Evolutionary conservation across 768 basidiomycete genomes (phyloP).

Genomic region (Boletus pseudopeckii): DNA sequence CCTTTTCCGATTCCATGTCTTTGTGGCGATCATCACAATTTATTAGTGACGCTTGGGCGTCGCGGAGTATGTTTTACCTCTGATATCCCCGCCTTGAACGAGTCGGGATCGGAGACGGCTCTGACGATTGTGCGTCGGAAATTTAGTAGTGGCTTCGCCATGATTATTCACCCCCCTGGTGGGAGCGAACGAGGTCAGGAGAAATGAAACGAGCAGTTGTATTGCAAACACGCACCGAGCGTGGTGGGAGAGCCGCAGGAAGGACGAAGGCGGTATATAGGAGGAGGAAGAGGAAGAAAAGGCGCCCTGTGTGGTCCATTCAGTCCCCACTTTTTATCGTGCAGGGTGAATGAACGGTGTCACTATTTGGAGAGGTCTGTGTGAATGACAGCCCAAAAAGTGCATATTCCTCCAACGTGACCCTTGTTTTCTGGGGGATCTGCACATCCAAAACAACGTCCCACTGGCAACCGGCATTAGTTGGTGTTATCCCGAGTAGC

Average conservation of each 20-base stretch:
- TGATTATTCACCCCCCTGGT: background rate
- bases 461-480: background rate
- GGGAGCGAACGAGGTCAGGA: background rate
- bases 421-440: background rate
- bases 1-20: background rate
- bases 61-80: constrained; percentile 1
- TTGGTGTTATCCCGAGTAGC: background rate
- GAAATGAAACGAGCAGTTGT: background rate
- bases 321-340: background rate
- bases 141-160: constrained; percentile 6
- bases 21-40: background rate
- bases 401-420: background rate
- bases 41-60: background rate
- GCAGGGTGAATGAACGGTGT: no score
- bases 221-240: background rate
- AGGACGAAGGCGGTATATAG: background rate
- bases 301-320: background rate
- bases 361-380: background rate
- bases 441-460: no score
- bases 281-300: background rate
- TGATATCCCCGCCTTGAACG: background rate
- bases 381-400: background rate
- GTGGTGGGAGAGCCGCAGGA: no score
- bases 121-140: constrained; percentile 21
- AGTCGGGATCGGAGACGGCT: constrained; percentile 16